Evolutionary conservation across 2,329 filamentous ascomycete genomes (phyloP), one percentile per base, ranked within the genome.

Genomic region (Ophiostoma perfectum): DNA sequence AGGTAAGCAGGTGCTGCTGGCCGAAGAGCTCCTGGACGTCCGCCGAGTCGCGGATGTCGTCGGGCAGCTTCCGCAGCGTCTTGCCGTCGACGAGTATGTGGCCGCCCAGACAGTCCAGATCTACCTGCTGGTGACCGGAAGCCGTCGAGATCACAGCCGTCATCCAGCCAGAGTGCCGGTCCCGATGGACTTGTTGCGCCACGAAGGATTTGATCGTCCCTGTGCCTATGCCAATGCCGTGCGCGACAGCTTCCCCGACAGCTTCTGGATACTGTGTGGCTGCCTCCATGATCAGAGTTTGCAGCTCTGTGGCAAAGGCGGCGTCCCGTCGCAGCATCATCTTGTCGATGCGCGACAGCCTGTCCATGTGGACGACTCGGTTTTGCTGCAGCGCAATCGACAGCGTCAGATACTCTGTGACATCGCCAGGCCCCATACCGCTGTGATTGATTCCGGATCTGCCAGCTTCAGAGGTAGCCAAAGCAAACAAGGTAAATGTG

Each of bases 21-120:
- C 83, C 83, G 72, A 90, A 88, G 0, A 90, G 78, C 3, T 81
- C 77, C 6, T 76, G 74, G 6, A 88, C 77, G 1, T 75, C 73
- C 0, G 69, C 64, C 0, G 81, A 78, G 4, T 82, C 27, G 79
- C 80, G 71, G 63, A 85, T 82, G 1, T 83, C 76, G 0, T 78
- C 73, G 0, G 88, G 87, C 0, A 90, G 78, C 11, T 82, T 84
- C 0, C 78, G 72, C 1, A 77, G 66, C 1, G 79, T 72, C 66
- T 75, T 74, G 14, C 74, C 71, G 66, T 81, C 76, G 0, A 82
- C 74, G 0, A 81, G 63, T 0, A 82, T 66, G 65, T 77, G 73
- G 0, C 78, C 78, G 27, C 52, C 16, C 52, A 55, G 18, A 5
- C 52, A 55, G 18, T 55, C 52, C 52, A 55, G 36, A 11, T 55